phyloP scores from a whole-genome alignment of 2,329 filamentous ascomycete genomes.

The Sporothrix pseudoabietina region DNA sequence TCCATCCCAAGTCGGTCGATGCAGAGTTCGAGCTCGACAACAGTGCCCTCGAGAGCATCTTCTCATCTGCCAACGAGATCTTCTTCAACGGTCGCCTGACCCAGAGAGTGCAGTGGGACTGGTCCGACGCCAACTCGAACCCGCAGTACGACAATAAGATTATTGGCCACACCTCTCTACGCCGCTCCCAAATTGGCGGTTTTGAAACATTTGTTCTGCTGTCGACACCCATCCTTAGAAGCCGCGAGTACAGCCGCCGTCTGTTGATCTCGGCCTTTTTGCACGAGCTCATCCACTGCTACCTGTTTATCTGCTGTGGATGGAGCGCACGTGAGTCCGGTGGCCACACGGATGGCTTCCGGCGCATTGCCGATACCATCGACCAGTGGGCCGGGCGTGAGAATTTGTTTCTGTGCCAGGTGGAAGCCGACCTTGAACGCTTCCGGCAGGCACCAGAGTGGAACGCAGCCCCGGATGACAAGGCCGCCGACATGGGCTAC shows the following conservation, averaged over 20 bases:
- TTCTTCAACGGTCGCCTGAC: constrained; percentile 62
- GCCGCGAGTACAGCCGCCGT: constrained; percentile 59
- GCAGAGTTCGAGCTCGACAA: constrained; percentile 59
- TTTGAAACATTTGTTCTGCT: constrained; percentile 66
- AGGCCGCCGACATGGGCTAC: not conserved
- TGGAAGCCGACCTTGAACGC: constrained; percentile 60
- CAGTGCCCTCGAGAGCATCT: constrained; percentile 59
- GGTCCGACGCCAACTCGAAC: constrained; percentile 55
- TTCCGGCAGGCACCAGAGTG: constrained; percentile 31
- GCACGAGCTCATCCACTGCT: constrained; percentile 69
- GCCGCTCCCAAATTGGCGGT: constrained; percentile 51
- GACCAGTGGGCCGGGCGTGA: constrained; percentile 62
- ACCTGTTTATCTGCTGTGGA: constrained; percentile 64
- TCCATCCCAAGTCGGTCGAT: constrained; percentile 52
- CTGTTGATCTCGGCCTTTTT: constrained; percentile 66
- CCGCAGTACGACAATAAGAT: constrained; percentile 57
- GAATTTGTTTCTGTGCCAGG: constrained; percentile 58
- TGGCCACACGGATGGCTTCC: constrained; percentile 64
- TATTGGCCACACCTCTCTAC: constrained; percentile 64
- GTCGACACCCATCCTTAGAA: constrained; percentile 60
- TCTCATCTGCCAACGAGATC: constrained; percentile 62
- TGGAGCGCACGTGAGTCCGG: constrained; percentile 58
- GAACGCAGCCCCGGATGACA: not conserved
- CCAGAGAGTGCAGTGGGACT: constrained; percentile 63
- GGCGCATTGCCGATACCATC: constrained; percentile 60